Evolutionary conservation across 2,329 filamentous ascomycete genomes (phyloP), one percentile per base, ranked within the genome.

Genomic region (Fusarium buxicola): DNA sequence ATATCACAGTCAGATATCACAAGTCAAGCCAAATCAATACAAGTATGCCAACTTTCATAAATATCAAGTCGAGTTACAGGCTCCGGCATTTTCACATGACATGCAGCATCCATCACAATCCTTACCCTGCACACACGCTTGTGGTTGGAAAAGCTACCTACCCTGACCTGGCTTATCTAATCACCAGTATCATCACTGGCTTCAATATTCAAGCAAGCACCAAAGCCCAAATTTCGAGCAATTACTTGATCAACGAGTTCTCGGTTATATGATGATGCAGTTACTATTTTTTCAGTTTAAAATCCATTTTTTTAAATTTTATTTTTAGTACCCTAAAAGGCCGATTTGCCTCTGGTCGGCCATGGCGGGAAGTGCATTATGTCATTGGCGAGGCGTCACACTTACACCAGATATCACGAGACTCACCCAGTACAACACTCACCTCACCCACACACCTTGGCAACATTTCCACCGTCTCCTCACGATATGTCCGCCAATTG

Each of bases 161-260:
- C 47, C 47, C 51, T 64, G 45, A 39, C 5, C 6, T 18, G 41
- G 62, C 62, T 66, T 66, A 66, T 60, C 45, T 66, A 65, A 65
- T 66, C 62, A 52, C 12, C 11, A 24, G 38, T 18, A 32, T 12
- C 15, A 10, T 8, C 6, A 28, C 28, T 21, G 15, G 21, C n/a
- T 36, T 18, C 44, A 28, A 32, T n/a, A n/a, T n/a, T n/a, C n/a
- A n/a, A n/a, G n/a, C n/a, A n/a, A n/a, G n/a, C n/a, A n/a, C n/a
- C n/a, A 12, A 47, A 25, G 18, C 18, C 31, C 30, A 4, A 21
- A 27, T 25, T 35, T 25, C 15, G 15, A 21, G 10, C 11, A 35
- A 48, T 21, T n/a, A n/a, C n/a, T n/a, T n/a, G n/a, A n/a, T n/a
- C n/a, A n/a, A n/a, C n/a, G n/a, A n/a, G n/a, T n/a, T n/a, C n/a